Evolutionary conservation across 805 yeast genomes (phyloP).

Genomic region (Pichia insulana): DNA sequence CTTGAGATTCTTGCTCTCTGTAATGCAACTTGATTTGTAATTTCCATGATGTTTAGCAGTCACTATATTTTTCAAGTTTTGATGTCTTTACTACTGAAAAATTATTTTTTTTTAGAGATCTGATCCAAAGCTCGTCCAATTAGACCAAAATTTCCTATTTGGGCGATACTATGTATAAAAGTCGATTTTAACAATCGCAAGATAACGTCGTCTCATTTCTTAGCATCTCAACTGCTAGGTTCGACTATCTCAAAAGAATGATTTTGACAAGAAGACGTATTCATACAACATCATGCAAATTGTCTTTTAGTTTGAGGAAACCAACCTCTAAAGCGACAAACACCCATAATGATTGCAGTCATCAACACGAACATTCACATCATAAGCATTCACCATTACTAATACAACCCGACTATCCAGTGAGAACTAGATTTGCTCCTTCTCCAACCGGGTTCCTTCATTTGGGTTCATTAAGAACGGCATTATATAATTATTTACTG

Average conservation of each 20-base stretch:
- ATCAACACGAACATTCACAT: constrained; percentile 3
- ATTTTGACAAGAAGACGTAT: not conserved
- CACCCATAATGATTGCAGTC: not conserved
- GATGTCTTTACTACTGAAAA: no score
- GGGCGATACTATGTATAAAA: not conserved
- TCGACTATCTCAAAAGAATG: not conserved
- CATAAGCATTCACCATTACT: constrained; percentile 8
- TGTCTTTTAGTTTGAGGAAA: constrained; percentile 3
- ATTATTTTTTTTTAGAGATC: no score
- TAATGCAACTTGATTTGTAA: not conserved
- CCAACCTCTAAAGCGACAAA: not conserved
- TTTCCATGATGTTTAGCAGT: not conserved
- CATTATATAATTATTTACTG: constrained; percentile 75
- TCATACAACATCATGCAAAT: not conserved
- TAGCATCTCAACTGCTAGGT: no score
- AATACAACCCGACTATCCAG: constrained; percentile 41
- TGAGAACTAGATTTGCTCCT: constrained; percentile 91
- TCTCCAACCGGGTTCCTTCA: constrained; percentile 97
- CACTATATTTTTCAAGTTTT: no score
- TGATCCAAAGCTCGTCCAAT: no score
- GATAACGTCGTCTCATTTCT: no score
- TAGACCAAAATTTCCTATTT: not conserved
- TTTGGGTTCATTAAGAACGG: constrained; percentile 88
- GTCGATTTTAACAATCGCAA: no score
- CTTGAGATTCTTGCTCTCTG: constrained; percentile 28